These are phyloP conservation scores for Lactarius deliciosus DNA, from an alignment of 768 basidiomycete genomes.

Conservation along the genomic window DNA sequence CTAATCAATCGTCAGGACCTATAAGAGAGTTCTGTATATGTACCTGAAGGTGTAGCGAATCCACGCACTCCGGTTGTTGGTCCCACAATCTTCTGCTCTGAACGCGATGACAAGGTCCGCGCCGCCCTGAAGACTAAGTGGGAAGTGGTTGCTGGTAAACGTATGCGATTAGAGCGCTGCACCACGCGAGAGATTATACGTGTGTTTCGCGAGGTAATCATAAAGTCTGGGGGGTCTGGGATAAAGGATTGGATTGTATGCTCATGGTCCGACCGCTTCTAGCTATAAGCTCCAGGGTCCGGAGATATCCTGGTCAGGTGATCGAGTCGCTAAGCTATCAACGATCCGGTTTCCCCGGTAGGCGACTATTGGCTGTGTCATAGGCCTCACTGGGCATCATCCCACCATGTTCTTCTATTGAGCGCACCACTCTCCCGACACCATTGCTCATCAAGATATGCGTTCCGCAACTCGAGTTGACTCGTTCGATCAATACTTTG, in stretches of 20 bases:
- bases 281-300: background rate
- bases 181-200: conserved; percentile 9
- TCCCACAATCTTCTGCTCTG: background rate
- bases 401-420: background rate
- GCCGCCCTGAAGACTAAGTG: background rate
- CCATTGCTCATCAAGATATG: background rate
- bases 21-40: background rate
- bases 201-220: conserved; percentile 14
- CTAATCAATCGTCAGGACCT: background rate
- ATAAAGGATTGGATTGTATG: background rate
- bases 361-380: too few species aligned
- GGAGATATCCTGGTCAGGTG: background rate
- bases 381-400: too few species aligned
- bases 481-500: conserved; percentile 2
- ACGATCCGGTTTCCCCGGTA: background rate
- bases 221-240: background rate
- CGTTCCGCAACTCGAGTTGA: background rate
- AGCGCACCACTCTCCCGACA: background rate
- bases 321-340: background rate
- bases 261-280: background rate
- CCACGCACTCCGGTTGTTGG: conserved; percentile 3
- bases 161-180: conserved; percentile 4
- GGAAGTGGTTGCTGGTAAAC: background rate
- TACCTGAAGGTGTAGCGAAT: conserved; percentile 16
- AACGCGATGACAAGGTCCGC: background rate